These are phyloP conservation scores for Chaetomiaceae sp. DNA, from an alignment of 2,329 filamentous ascomycete species.

Conservation along the genomic window DNA sequence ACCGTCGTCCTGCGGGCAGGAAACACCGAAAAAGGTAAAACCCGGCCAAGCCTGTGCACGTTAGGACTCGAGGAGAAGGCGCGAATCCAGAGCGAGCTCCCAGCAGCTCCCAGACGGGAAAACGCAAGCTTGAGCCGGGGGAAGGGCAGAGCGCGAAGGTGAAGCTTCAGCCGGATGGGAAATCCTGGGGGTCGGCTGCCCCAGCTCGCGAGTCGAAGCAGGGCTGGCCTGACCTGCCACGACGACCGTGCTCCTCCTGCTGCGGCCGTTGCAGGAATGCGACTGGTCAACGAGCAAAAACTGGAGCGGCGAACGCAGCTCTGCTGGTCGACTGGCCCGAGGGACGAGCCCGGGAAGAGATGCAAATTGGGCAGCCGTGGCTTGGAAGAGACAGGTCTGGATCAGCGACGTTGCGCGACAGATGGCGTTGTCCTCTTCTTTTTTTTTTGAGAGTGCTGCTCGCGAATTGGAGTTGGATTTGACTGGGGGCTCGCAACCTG, in stretches of 20 bases:
- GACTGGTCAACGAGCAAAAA: constrained; percentile 7
- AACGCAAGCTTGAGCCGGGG: neutral
- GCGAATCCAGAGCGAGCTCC: neutral
- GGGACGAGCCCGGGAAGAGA: constrained; percentile 3
- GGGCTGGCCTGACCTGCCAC: constrained; percentile 10
- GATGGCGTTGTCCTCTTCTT: constrained; percentile 13
- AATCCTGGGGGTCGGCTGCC: neutral
- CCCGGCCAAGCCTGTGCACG: constrained; percentile 1
- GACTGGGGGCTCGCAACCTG: constrained; percentile 10
- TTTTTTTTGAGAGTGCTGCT: constrained; percentile 13
- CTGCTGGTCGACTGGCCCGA: constrained; percentile 7
- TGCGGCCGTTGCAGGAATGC: neutral
- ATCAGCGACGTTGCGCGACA: constrained; percentile 7
- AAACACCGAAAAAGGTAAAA: constrained; percentile 5
- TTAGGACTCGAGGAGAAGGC: neutral
- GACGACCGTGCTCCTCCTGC: constrained; percentile 9
- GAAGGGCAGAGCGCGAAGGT: constrained; percentile 1
- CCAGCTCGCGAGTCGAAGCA: constrained; percentile 7
- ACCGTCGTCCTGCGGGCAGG: constrained; percentile 22
- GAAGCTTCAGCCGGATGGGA: constrained; percentile 5
- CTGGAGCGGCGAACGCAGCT: constrained; percentile 2
- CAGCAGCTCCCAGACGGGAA: neutral
- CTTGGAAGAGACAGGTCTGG: neutral
- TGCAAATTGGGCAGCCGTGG: constrained; percentile 7
- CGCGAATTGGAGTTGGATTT: constrained; percentile 17